A percentile compares a stretch with the other conserved stretches of the same genome.
phyloP scores from a whole-genome alignment of 345 rosid species.

The Bruguiera parviflora region DNA sequence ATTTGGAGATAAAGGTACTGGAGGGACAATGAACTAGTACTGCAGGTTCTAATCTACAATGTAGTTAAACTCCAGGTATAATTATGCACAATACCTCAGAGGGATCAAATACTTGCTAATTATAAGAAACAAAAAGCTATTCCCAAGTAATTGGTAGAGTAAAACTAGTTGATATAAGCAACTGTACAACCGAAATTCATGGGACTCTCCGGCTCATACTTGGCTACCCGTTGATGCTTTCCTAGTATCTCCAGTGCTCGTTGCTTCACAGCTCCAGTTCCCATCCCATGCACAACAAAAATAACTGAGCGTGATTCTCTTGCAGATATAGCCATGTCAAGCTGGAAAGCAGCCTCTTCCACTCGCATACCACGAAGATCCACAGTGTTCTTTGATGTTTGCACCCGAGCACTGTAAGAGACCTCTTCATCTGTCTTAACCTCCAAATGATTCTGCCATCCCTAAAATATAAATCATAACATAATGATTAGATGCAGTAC shows the following conservation, averaged over 20 bases:
- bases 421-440: conserved; percentile 26
- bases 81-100: too few relatives aligned
- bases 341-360: conserved; percentile 69
- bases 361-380: conserved; percentile 81
- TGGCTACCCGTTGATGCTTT: conserved; percentile 56
- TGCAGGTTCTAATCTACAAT: too few relatives aligned
- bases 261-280: conserved; percentile 69
- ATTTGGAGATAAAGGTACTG: too few relatives aligned
- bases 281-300: conserved; percentile 79
- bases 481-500: conserved; percentile 12
- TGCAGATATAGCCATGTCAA: conserved; percentile 55
- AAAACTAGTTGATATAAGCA: conserved; percentile 60
- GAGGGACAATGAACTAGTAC: too few relatives aligned
- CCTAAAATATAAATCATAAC: conserved; percentile 20
- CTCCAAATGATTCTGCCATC: conserved; percentile 21
- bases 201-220: conserved; percentile 69
- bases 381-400: conserved; percentile 71
- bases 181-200: conserved; percentile 86
- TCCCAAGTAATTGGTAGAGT: too few relatives aligned
- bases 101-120: too few relatives aligned
- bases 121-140: too few relatives aligned
- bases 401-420: conserved; percentile 44
- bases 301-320: conserved; percentile 49
- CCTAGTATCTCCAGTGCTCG: conserved; percentile 53
- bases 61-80: too few relatives aligned